A percentile compares a stretch with the other conserved stretches of the same genome.
phyloP scores from a whole-genome alignment of 2,329 filamentous ascomycete species.

The Chalaropsis thielavioides region DNA sequence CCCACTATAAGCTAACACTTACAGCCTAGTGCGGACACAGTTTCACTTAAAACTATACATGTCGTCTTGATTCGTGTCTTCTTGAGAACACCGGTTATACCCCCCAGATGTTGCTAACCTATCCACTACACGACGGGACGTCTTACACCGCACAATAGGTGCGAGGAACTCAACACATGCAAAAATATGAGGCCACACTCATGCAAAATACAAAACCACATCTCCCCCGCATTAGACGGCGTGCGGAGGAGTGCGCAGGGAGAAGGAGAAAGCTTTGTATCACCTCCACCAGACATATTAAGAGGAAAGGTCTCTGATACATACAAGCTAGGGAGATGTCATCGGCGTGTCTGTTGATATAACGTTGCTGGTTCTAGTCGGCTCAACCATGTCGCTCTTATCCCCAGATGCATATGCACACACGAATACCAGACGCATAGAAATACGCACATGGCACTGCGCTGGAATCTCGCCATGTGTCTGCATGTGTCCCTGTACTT shows the following conservation, averaged over 20 bases:
- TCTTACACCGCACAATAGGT: neutral
- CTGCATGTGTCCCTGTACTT: neutral
- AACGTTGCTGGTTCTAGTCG: neutral
- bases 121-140: neutral
- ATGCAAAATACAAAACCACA: neutral
- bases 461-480: neutral
- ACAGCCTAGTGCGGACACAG: too few relatives aligned
- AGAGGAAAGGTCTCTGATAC: neutral
- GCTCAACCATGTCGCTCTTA: neutral
- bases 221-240: neutral
- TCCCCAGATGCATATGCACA: neutral
- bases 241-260: neutral
- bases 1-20: too few relatives aligned
- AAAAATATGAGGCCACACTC: neutral
- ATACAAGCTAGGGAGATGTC: neutral
- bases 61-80: neutral
- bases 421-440: neutral
- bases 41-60: neutral
- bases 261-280: neutral
- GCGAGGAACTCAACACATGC: neutral
- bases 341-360: neutral
- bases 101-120: neutral
- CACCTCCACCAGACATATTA: neutral
- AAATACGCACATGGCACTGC: neutral
- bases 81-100: neutral